These are phyloP conservation scores for Russula sp. DNA, from an alignment of 768 basidiomycete genomes.

Conservation along the genomic window DNA sequence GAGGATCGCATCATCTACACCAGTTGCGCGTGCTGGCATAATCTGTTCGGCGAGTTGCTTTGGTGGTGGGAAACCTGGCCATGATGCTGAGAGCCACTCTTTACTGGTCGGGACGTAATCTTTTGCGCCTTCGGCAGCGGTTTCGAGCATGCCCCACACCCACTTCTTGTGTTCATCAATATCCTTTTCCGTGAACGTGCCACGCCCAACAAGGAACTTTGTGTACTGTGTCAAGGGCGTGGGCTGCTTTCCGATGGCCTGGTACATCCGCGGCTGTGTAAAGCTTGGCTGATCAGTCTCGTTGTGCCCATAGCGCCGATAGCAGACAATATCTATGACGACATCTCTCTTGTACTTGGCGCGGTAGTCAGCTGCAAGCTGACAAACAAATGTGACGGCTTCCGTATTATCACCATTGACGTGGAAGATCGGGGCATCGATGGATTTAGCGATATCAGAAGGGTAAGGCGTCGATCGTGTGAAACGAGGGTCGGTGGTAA, in stretches of 20 bases:
- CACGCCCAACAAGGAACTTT: conserved; percentile 82
- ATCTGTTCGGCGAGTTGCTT: conserved; percentile 90
- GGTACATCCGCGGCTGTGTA: conserved; percentile 98
- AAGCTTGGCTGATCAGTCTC: conserved; percentile 99
- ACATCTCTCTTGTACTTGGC: conserved; percentile 99
- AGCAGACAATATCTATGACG: conserved; percentile 97
- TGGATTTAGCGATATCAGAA: conserved; percentile 96
- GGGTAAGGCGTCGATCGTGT: conserved; percentile 96
- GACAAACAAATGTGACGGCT: conserved; percentile 97
- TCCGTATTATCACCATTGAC: conserved; percentile 99
- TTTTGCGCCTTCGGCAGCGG: conserved; percentile 86
- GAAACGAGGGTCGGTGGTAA: conserved; percentile 98
- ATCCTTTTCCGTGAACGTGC: conserved; percentile 92
- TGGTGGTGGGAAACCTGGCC: conserved; percentile 98
- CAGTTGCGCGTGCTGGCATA: conserved; percentile 86
- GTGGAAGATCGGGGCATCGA: conserved; percentile 98
- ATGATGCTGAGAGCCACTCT: conserved; percentile 96
- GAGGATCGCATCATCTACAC: conserved; percentile 66
- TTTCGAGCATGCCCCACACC: conserved; percentile 99
- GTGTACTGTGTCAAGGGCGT: conserved; percentile 89
- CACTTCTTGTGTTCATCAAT: conserved; percentile 98
- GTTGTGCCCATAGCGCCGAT: conserved; percentile 98
- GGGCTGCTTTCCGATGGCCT: conserved; percentile 90
- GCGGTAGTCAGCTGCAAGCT: conserved; percentile 95
- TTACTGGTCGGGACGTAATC: conserved; percentile 92